Evolutionary conservation across 805 yeast genomes (phyloP).

Genomic region (Metschnikowia dekortorum): DNA sequence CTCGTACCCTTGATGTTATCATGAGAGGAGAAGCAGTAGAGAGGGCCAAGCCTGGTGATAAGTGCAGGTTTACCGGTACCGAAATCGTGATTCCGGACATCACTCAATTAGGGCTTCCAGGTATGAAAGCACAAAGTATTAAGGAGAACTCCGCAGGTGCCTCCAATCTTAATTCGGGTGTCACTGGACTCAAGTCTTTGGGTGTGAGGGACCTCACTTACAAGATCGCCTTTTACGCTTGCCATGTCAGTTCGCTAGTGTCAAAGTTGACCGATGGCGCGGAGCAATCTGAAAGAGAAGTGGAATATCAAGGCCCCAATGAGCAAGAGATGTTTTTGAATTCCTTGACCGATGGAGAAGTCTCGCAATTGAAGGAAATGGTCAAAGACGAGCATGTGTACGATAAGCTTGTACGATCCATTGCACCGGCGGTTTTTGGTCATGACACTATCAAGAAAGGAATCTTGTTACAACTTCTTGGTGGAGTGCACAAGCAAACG

Average conservation of each 20-base stretch:
- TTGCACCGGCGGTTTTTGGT: slow-evolving; percentile 96
- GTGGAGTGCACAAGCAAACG: slow-evolving; percentile 94
- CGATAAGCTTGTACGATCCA: slow-evolving; percentile 75
- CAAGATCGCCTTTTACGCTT: slow-evolving; percentile 84
- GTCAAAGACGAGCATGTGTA: slow-evolving; percentile 84
- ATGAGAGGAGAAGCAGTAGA: slow-evolving; percentile 93
- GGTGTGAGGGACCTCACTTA: slow-evolving; percentile 95
- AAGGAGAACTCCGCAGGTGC: slow-evolving; percentile 59
- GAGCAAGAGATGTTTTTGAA: slow-evolving; percentile 81
- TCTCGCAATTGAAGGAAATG: slow-evolving; percentile 82
- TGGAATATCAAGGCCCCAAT: slow-evolving; percentile 45
- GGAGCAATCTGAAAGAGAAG: slow-evolving; percentile 20
- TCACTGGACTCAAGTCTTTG: slow-evolving; percentile 81
- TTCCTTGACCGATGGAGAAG: slow-evolving; percentile 74
- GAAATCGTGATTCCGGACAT: slow-evolving; percentile 95
- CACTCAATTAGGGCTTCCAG: slow-evolving; percentile 90
- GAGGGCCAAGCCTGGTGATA: slow-evolving; percentile 95
- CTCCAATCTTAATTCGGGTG: slow-evolving; percentile 78
- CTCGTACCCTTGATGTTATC: slow-evolving; percentile 89
- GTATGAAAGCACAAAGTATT: slow-evolving; percentile 80
- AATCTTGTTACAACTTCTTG: slow-evolving; percentile 76
- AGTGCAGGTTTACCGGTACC: slow-evolving; percentile 89
- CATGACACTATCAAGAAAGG: slow-evolving; percentile 95
- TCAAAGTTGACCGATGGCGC: slow-evolving; percentile 23
- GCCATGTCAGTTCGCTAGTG: slow-evolving; percentile 72